Percentiles rank a stretch among this genome's conserved stretches.
phyloP scores from a whole-genome alignment of 257 asterid species.

The Solanum sejunctum region DNA sequence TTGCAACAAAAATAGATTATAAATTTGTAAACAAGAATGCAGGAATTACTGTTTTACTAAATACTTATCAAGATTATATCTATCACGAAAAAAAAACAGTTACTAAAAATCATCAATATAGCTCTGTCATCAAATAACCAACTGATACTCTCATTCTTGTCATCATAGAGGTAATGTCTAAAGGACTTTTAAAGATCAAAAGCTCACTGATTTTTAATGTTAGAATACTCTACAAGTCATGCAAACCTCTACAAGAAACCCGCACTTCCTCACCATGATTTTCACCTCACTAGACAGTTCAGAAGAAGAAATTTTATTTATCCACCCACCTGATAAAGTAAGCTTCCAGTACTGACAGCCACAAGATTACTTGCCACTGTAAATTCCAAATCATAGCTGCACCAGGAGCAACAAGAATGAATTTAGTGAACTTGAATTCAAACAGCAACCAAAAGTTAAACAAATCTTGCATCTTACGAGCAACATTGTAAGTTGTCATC shows the following conservation, averaged over 20 bases:
- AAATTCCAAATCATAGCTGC: slow-evolving; percentile 90
- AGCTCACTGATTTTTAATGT: not conserved
- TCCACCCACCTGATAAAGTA: slow-evolving; percentile 76
- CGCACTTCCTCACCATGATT: not conserved
- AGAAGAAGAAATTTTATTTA: not conserved
- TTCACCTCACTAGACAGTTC: not conserved
- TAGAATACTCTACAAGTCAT: not conserved
- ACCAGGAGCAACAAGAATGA: slow-evolving; percentile 16
- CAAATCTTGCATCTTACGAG: slow-evolving; percentile 36
- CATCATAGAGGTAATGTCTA: not conserved
- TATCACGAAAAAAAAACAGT: not conserved
- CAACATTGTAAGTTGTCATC: slow-evolving; percentile 86
- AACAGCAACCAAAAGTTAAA: not conserved
- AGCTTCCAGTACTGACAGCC: slow-evolving; percentile 92
- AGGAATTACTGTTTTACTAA: not conserved
- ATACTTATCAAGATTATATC: not conserved
- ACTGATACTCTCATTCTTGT: not conserved
- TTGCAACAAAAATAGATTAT: not conserved
- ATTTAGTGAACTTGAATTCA: not conserved
- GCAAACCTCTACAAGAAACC: not conserved
- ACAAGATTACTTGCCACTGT: slow-evolving; percentile 85
- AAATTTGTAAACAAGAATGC: not conserved
- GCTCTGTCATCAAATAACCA: not conserved
- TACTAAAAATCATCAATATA: not conserved
- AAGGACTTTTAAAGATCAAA: not conserved